phyloP scores from a whole-genome alignment of 129 eudicot genomes.

The Dittrichia graveolens region DNA sequence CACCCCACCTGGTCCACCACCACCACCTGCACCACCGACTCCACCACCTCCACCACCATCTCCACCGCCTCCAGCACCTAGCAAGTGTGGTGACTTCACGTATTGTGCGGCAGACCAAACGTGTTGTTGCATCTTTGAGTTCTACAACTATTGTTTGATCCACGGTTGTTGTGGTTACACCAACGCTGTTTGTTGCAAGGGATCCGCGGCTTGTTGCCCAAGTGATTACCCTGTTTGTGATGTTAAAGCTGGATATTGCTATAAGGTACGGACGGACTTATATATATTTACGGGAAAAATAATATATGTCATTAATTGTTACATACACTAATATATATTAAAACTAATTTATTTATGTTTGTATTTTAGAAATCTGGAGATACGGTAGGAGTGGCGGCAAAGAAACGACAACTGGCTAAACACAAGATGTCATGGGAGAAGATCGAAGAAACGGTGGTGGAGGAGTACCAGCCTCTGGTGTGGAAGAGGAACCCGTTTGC shows the following conservation, averaged over 20 bases:
- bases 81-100: conserved; percentile 45
- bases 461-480: conserved; percentile 37
- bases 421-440: conserved; percentile 62
- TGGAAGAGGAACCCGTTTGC: conserved; percentile 56
- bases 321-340: too few relatives aligned
- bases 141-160: conserved; percentile 44
- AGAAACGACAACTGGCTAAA: conserved; percentile 51
- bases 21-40: conserved; percentile 42
- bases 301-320: too few relatives aligned
- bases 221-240: conserved; percentile 65
- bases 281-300: too few relatives aligned
- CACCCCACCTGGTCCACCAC: conserved; percentile 39
- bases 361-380: conserved; percentile 35
- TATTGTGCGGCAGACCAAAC: conserved; percentile 53
- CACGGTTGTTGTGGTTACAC: conserved; percentile 60
- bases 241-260: conserved; percentile 49
- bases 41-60: conserved; percentile 45
- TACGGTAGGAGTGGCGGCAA: conserved; percentile 49
- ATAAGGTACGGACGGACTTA: too few relatives aligned
- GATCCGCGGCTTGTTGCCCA: conserved; percentile 54
- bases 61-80: conserved; percentile 45
- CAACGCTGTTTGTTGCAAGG: conserved; percentile 59
- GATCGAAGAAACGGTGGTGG: conserved; percentile 32
- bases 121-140: conserved; percentile 57
- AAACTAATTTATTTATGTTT: background rate